These are phyloP conservation scores for Paramecium biaurelia DNA, from an alignment of 73 alveolate species.

Conservation along the genomic window DNA sequence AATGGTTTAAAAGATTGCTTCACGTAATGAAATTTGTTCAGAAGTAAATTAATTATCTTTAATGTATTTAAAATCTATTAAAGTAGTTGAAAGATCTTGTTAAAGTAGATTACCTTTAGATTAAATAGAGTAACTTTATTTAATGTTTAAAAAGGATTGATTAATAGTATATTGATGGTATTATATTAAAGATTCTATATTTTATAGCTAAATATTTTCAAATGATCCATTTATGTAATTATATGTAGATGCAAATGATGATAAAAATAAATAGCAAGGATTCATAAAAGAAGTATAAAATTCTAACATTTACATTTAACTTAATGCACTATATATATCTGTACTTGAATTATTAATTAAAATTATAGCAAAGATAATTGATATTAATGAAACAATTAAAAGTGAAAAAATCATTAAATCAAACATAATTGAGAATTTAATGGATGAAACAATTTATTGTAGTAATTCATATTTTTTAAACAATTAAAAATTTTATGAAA, in stretches of 20 bases:
- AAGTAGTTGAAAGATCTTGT: not conserved
- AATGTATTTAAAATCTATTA: not conserved
- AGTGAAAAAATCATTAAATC: not conserved
- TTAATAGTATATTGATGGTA: not conserved
- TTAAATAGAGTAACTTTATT: not conserved
- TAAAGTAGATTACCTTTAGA: not conserved
- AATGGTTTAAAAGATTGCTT: not conserved
- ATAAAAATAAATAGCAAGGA: not conserved
- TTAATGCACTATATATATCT: not conserved
- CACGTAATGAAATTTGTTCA: not conserved
- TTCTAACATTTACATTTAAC: not conserved
- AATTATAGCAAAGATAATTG: not conserved
- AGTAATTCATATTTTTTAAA: not conserved
- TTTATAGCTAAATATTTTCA: not conserved
- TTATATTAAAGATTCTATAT: not conserved
- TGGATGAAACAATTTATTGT: not conserved
- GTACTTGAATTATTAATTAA: not conserved
- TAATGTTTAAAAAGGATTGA: not conserved
- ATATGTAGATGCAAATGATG: not conserved
- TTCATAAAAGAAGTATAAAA: not conserved
- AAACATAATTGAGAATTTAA: not conserved
- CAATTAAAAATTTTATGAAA: not conserved
- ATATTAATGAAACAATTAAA: not conserved
- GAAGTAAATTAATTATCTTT: not conserved
- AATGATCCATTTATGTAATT: not conserved